Base-by-base conservation (phyloP, 306 rosid species). In the Acacia crassicarpa region DNA sequence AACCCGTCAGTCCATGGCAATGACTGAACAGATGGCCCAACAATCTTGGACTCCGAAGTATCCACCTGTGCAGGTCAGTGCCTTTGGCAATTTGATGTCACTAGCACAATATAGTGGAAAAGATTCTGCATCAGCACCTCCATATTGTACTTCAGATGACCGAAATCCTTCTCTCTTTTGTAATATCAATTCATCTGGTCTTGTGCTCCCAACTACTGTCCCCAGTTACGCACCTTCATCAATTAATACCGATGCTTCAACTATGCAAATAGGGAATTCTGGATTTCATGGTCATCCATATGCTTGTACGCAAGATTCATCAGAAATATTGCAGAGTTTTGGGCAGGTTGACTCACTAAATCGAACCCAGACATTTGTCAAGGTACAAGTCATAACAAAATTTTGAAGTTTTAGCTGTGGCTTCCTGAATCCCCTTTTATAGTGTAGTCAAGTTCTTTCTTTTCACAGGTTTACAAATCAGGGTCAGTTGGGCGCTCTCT, bases 401-500 rank as follows among this genome's bases (percentile, higher is more conserved):
- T 30, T 75, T 38, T 43, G 6, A 33, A 11, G 11, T 74, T 66
- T 43, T 70, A 19, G 65, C 82, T 59, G 82, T 67, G 78, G 76
- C 43, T 33, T 82, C 51, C 49, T 59, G 22, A 58, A 49, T 13
- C 80, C 46, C 33, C 59, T 61, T 61, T 61, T 61, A 19, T 61
- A n/a, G 23, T 38, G 4, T 75, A 35, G 81, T 80, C 77, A 74
- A 72, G 85, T 76, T 11, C 79, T 74, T 43, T 84, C 72, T 67
- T 88, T 62, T 83, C 27, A 62, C 91, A 93, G 98, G 97, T 93
- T 84, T 91, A 91, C 78, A 93, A 91, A 78, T 80, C 97, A 45
- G 98, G 97, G 44, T 91, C 98, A 5, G 91, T 93, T 77, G 98
- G 97, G 89, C 98, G 98, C 76, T 91, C 97, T 30, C 91, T 93